Evolutionary conservation across 371 early-diverging fungal species (phyloP).

Genomic region (Blyttiomyces sp.): DNA sequence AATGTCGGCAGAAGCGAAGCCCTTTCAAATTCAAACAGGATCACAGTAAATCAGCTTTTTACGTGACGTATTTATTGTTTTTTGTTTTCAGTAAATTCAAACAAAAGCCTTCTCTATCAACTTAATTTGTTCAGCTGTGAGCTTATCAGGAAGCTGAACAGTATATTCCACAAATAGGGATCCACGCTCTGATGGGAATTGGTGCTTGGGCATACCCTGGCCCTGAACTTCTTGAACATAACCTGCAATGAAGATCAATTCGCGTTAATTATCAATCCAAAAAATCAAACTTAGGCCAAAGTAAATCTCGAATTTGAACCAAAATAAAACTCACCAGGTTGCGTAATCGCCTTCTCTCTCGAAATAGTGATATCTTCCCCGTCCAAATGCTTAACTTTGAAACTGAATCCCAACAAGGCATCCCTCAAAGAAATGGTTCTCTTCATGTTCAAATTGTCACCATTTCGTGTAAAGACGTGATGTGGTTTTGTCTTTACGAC

Average conservation of each 20-base stretch:
- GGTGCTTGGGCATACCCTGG: constrained; percentile 55
- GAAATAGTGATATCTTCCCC: constrained; percentile 33
- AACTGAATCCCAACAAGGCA: constrained; percentile 47
- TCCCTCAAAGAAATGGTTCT: constrained; percentile 39
- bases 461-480: constrained; percentile 45
- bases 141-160: constrained; percentile 41
- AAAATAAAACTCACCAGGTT: constrained; percentile 37
- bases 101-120: constrained; percentile 21
- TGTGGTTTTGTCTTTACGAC: constrained; percentile 42
- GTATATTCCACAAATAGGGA: constrained; percentile 51
- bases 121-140: constrained; percentile 33
- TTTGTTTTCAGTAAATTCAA: background rate
- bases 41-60: background rate
- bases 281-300: background rate
- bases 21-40: background rate
- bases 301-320: constrained; percentile 1
- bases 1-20: background rate
- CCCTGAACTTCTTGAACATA: constrained; percentile 44
- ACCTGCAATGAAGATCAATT: constrained; percentile 21
- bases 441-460: constrained; percentile 44
- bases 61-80: background rate
- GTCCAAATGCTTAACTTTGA: constrained; percentile 49
- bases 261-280: background rate
- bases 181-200: constrained; percentile 47
- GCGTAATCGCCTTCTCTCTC: constrained; percentile 39